Conservation (phyloP, 2,329 filamentous ascomycete species). For the Berkeleyomyces basicola region DNA sequence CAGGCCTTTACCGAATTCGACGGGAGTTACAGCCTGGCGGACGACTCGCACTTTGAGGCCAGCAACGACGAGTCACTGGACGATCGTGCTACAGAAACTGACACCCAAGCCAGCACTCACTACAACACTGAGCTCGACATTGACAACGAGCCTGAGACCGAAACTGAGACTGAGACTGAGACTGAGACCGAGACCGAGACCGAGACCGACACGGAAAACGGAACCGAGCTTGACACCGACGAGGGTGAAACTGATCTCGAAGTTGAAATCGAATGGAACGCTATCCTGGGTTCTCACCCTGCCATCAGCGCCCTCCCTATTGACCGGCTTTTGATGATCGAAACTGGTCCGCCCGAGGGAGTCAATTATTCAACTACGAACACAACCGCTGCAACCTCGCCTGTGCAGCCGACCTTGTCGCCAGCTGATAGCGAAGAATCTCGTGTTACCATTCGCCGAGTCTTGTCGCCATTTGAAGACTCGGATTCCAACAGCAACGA, state of each 20-base stretch:
- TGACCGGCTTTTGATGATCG: not conserved
- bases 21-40: not conserved
- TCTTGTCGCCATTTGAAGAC: slow-evolving; percentile 4
- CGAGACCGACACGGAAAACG: not conserved
- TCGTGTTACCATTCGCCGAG: slow-evolving; percentile 8
- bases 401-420: not conserved
- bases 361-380: slow-evolving; percentile 5
- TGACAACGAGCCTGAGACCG: not conserved
- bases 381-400: not conserved
- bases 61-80: not conserved
- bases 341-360: not conserved
- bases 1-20: slow-evolving; percentile 7
- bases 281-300: not conserved
- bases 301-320: not conserved
- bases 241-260: slow-evolving; percentile 4
- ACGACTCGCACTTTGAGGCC: not conserved
- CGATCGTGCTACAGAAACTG: not conserved
- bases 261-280: slow-evolving; percentile 8
- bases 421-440: slow-evolving; percentile 9
- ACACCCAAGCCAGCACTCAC: not conserved
- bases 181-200: not conserved
- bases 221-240: not conserved
- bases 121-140: not conserved
- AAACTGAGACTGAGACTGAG: not conserved
- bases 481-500: slow-evolving; percentile 3